A percentile compares a stretch with the other conserved stretches of the same genome.
Evolutionary conservation across 2,329 filamentous ascomycete species (phyloP).

Genomic region (Trichoderma sp.): DNA sequence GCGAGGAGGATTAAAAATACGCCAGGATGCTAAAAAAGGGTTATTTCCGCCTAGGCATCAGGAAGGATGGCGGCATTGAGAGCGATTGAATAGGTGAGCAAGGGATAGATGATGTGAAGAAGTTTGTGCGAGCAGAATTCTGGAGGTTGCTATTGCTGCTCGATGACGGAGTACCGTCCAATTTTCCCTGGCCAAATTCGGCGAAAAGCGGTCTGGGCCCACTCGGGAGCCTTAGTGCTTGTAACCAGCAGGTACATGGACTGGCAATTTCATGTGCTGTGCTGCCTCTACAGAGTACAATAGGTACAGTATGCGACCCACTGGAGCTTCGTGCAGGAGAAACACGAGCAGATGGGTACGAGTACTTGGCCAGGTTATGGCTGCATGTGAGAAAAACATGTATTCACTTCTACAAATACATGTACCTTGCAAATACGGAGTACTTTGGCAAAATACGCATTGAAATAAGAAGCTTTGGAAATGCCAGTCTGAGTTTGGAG

Average conservation of each 20-base stretch:
- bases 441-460: not conserved
- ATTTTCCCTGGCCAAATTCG: constrained; percentile 2
- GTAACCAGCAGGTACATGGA: not conserved
- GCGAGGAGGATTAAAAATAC: not conserved
- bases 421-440: not conserved
- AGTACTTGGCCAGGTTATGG: not conserved
- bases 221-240: not conserved
- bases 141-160: constrained; percentile 11
- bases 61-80: not conserved
- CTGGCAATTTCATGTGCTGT: not conserved
- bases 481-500: not conserved
- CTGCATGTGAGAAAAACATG: not conserved
- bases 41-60: not conserved
- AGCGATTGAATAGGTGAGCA: not conserved
- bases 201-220: constrained; percentile 7
- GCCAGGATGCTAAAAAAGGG: not conserved
- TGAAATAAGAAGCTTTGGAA: not conserved
- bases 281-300: not conserved
- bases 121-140: not conserved
- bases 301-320: not conserved
- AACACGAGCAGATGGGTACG: not conserved
- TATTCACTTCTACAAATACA: not conserved
- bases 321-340: constrained; percentile 1
- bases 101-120: not conserved
- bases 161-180: constrained; percentile 18